Evolutionary conservation across 2,329 filamentous ascomycete species (phyloP).

Genomic region (Nigrospora sphaerica): DNA sequence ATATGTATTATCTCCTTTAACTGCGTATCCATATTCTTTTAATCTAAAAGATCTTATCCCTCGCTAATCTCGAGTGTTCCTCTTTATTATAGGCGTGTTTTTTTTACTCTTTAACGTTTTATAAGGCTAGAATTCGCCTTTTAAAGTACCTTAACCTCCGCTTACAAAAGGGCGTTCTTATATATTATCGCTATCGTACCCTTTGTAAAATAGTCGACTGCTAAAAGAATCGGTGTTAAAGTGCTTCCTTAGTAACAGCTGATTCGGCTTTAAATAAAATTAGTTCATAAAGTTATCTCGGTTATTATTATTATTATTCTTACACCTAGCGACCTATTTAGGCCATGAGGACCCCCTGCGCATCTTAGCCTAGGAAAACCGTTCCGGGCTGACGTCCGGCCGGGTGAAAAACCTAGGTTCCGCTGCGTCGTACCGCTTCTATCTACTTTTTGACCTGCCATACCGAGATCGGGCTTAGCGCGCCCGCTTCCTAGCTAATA

Average conservation of each 20-base stretch:
- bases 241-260: neutral
- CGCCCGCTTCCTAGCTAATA: too few species aligned
- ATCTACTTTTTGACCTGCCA: too few species aligned
- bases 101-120: neutral
- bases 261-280: neutral
- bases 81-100: neutral
- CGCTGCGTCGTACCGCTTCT: too few species aligned
- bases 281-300: neutral
- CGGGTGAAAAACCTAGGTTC: too few species aligned
- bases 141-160: neutral
- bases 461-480: too few species aligned
- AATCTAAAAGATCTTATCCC: neutral
- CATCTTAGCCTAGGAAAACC: too few species aligned
- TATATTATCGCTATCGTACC: neutral
- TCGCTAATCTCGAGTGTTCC: neutral
- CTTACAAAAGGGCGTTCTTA: neutral
- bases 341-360: too few species aligned
- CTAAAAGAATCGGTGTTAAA: neutral
- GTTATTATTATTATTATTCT: too few species aligned
- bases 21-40: neutral
- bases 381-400: too few species aligned
- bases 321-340: too few species aligned
- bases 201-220: neutral
- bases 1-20: neutral
- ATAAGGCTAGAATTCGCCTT: neutral